Conservation (phyloP, 2,329 filamentous ascomycete species). For the Fusarium protoensiforme region DNA sequence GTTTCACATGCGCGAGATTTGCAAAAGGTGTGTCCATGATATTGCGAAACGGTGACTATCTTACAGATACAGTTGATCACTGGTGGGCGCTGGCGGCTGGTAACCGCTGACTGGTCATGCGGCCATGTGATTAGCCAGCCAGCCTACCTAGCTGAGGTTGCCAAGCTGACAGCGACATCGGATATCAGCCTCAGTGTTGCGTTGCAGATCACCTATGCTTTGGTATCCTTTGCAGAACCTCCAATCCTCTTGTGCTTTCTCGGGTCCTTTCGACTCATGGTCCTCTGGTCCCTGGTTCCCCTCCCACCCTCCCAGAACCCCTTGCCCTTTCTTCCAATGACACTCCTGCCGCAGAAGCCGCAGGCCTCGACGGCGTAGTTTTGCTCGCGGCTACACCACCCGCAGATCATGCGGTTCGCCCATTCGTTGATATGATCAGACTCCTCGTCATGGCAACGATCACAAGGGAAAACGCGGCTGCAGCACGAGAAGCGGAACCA, state of each 20-base stretch:
- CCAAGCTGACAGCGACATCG: slow-evolving; percentile 27
- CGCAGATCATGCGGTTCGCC: slow-evolving; percentile 86
- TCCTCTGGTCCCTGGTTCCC: slow-evolving; percentile 76
- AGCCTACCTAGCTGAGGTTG: slow-evolving; percentile 18
- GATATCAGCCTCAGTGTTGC: slow-evolving; percentile 9
- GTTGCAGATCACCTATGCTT: slow-evolving; percentile 5
- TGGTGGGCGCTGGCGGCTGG: slow-evolving; percentile 21
- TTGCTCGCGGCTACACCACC: slow-evolving; percentile 83
- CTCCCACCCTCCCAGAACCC: slow-evolving; percentile 93
- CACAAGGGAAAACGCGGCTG: slow-evolving; percentile 68
- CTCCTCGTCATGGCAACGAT: slow-evolving; percentile 78
- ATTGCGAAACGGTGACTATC: slow-evolving; percentile 14
- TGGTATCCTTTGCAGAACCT: slow-evolving; percentile 37
- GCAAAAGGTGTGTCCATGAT: slow-evolving; percentile 8
- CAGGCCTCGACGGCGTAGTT: slow-evolving; percentile 82
- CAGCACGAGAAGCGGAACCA: slow-evolving; percentile 77
- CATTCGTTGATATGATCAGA: slow-evolving; percentile 82
- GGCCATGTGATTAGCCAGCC: slow-evolving; percentile 17
- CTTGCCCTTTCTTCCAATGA: slow-evolving; percentile 72
- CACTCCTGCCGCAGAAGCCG: slow-evolving; percentile 74
- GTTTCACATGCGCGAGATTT: slow-evolving; percentile 30
- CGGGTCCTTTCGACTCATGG: slow-evolving; percentile 82
- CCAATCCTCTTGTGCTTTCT: slow-evolving; percentile 76
- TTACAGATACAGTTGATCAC: slow-evolving; percentile 3
- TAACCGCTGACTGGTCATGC: slow-evolving; percentile 23